These are phyloP conservation scores for Ceratopteris richardii DNA, from an alignment of 75 land plant species.

Conservation along the genomic window DNA sequence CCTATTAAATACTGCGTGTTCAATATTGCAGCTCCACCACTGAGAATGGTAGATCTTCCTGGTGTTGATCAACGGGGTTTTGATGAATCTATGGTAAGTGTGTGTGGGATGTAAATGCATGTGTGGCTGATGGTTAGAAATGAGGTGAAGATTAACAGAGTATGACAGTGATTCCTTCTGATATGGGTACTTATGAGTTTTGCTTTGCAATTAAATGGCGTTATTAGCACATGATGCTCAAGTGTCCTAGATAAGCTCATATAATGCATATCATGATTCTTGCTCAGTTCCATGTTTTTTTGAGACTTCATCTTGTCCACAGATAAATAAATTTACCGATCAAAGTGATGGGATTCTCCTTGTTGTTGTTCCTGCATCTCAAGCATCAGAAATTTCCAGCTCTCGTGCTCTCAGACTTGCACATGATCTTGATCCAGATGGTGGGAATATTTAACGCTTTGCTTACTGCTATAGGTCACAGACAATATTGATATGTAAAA, in stretches of 20 bases:
- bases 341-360: constrained; percentile 83
- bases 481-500: too few relatives aligned
- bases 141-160: too few relatives aligned
- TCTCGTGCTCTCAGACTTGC: constrained; percentile 68
- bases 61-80: constrained; percentile 72
- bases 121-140: background rate
- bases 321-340: constrained; percentile 56
- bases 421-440: constrained; percentile 82
- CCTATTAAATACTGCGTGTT: too few relatives aligned
- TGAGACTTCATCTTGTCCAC: constrained; percentile 4
- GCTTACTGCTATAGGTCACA: too few relatives aligned
- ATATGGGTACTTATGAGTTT: too few relatives aligned
- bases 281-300: too few relatives aligned
- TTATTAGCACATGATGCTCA: too few relatives aligned
- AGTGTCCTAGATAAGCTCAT: too few relatives aligned
- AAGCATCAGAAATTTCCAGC: constrained; percentile 74
- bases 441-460: constrained; percentile 24
- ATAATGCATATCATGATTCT: too few relatives aligned
- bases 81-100: constrained; percentile 92
- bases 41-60: constrained; percentile 89
- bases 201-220: background rate
- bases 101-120: background rate
- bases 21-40: constrained; percentile 84
- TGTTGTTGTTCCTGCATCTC: constrained; percentile 82
- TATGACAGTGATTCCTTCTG: too few relatives aligned